phyloP scores from a whole-genome alignment of 257 asterid species.

The Knoxia roxburghii region DNA sequence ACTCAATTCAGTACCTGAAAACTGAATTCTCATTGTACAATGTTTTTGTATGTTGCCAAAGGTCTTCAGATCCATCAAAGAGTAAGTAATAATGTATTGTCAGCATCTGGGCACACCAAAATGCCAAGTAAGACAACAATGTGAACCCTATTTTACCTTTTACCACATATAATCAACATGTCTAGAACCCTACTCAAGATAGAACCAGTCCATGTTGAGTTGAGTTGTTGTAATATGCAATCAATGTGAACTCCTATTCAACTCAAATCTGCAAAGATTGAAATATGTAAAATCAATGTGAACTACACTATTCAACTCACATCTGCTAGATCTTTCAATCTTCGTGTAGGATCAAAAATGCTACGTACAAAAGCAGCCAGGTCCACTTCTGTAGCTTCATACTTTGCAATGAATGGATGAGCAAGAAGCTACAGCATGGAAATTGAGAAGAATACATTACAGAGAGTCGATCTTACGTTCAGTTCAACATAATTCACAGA shows the following conservation, averaged over 20 bases:
- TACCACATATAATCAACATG: not conserved
- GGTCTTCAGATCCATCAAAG: conserved; percentile 80
- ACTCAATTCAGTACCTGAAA: conserved; percentile 51
- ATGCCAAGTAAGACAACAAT: conserved; percentile 1
- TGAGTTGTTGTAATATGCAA: conserved; percentile 3
- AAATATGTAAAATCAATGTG: not conserved
- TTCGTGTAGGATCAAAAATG: conserved; percentile 75
- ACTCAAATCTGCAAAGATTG: too few relatives aligned
- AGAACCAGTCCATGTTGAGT: not conserved
- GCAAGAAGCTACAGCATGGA: conserved; percentile 62
- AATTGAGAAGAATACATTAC: conserved; percentile 3
- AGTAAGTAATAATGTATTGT: conserved; percentile 91
- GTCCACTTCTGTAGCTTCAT: conserved; percentile 52
- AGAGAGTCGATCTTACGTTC: not conserved
- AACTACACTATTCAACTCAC: conserved; percentile 46
- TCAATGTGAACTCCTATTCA: conserved; percentile 2
- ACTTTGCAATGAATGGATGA: conserved; percentile 74
- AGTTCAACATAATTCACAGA: not conserved
- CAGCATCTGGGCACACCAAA: conserved; percentile 60
- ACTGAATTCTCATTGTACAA: conserved; percentile 55
- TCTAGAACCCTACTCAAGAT: not conserved
- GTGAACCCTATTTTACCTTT: not conserved
- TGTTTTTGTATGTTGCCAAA: conserved; percentile 82
- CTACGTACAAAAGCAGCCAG: conserved; percentile 78
- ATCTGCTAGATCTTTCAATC: conserved; percentile 96